These are phyloP conservation scores for Leishmania arabica DNA, from an alignment of 208 protist genomes.

Conservation along the genomic window DNA sequence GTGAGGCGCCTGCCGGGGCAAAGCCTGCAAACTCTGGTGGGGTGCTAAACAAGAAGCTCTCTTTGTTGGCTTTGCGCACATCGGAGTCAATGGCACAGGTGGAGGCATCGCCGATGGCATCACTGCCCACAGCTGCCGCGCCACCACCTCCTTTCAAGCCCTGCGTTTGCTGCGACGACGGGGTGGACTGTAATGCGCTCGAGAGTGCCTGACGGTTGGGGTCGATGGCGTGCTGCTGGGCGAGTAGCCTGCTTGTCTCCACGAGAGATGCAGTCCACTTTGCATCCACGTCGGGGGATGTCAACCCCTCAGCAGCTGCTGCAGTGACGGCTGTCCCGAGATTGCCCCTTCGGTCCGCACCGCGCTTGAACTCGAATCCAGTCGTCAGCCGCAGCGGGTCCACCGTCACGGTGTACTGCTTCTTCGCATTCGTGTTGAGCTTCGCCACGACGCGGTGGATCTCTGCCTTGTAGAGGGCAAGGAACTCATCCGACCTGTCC, in stretches of 20 bases:
- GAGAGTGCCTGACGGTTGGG: conserved; percentile 9
- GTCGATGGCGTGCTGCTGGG: conserved; percentile 33
- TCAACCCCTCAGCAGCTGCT: conserved; percentile 1
- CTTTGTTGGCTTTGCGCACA: conserved; percentile 32
- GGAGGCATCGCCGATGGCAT: not conserved
- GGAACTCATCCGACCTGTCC: conserved; percentile 62
- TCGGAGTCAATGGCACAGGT: conserved; percentile 27
- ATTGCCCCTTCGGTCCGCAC: not conserved
- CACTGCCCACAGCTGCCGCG: not conserved
- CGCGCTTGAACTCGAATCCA: conserved; percentile 49
- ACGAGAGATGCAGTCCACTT: conserved; percentile 30
- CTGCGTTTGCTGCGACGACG: conserved; percentile 21
- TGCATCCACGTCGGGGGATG: conserved; percentile 2
- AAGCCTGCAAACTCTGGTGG: conserved; percentile 83
- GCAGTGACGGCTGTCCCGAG: not conserved
- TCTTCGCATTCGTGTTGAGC: conserved; percentile 53
- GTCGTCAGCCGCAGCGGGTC: conserved; percentile 51
- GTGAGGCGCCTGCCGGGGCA: not conserved
- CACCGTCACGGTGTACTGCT: conserved; percentile 67
- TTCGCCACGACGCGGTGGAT: conserved; percentile 59
- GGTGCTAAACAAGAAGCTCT: conserved; percentile 66
- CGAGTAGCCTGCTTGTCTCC: conserved; percentile 28
- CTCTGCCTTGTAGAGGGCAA: conserved; percentile 65
- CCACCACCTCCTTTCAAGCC: not conserved
- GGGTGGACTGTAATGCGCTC: conserved; percentile 19